Base-by-base conservation (phyloP, 495 filamentous ascomycete genomes). In the Cercophora sp. region DNA sequence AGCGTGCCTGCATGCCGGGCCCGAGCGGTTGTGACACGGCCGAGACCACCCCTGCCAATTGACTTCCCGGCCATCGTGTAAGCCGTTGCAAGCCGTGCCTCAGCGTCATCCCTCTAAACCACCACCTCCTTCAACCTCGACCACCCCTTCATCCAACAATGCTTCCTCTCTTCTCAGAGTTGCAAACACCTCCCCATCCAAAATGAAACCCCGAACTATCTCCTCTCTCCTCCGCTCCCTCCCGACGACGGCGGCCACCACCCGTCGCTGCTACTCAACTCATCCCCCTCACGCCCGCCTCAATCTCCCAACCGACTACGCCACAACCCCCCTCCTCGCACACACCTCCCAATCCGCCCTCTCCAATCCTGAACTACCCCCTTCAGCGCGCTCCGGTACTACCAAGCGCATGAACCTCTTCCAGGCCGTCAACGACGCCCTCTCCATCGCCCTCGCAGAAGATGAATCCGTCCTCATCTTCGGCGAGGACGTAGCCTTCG, bases 401-500 rank as follows among this genome's bases (percentile, higher is more conserved):
- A 89, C 86, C 15, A 90, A 87, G 59, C 83, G 87, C 34, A 83
- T 95, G 77, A 97, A 96, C 68, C 78, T 94, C 46, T 96, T 90
- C 75, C 86, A 93, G 64, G 85, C 93, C 19, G 83, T 98, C 72
- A 96, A 96, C 69, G 83, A 89, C 61, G 92, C 92, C 11, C 74
- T 98, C 9, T 78, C 85, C 25, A 86, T 82, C 34, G 87, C 93
- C 26, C 78, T 98, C n/a, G 77, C 85, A 10, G 80, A 84, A 13
- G 91, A 96, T 56, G 87, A 92, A 51, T 85, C 85, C 18, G 89
- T 94, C 20, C 73, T 96, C 35, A 79, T 98, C 26, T 98, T 98
- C 55, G 93, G 93, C 39, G 93, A 98, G 73, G 93, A 98, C 66
- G 89, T 98, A 19, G 87, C 92, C 29, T 98, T 98, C 58, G 93